Percentiles rank a stretch among this genome's conserved stretches.
Evolutionary conservation across 2,329 filamentous ascomycete genomes (phyloP).

Genomic region (Neofusicoccum parvum): DNA sequence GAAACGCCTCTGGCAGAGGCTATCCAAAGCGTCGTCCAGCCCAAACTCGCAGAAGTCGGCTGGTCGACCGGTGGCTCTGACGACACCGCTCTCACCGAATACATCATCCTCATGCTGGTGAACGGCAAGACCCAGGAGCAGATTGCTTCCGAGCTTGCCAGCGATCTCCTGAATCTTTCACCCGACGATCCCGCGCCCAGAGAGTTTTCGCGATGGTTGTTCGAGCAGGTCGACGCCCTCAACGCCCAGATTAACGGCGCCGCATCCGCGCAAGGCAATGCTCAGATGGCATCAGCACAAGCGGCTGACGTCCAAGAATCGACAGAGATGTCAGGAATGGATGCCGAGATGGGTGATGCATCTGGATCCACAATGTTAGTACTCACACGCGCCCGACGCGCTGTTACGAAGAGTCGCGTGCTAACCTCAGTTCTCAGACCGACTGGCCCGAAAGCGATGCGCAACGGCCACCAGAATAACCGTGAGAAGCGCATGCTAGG

Average conservation of each 20-base stretch:
- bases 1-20: constrained; percentile 84
- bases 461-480: constrained; percentile 62
- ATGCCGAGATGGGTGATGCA: constrained; percentile 72
- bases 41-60: constrained; percentile 88
- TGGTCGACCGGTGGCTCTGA: constrained; percentile 83
- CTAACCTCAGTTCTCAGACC: constrained; percentile 60
- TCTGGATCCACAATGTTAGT: constrained; percentile 48
- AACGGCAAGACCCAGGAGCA: constrained; percentile 93
- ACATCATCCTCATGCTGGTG: constrained; percentile 95
- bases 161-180: constrained; percentile 79
- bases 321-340: constrained; percentile 35
- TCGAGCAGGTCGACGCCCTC: constrained; percentile 75
- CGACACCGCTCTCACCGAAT: constrained; percentile 86
- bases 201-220: constrained; percentile 91
- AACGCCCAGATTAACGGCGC: constrained; percentile 63
- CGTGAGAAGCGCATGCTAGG: constrained; percentile 83
- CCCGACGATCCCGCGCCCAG: constrained; percentile 80
- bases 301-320: constrained; percentile 10
- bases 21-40: constrained; percentile 79
- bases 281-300: neutral
- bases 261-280: constrained; percentile 35
- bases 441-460: constrained; percentile 93
- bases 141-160: constrained; percentile 83
- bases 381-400: neutral
- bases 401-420: too few relatives aligned